Conservation (phyloP, 129 eudicot species). For the Centella asiatica region DNA sequence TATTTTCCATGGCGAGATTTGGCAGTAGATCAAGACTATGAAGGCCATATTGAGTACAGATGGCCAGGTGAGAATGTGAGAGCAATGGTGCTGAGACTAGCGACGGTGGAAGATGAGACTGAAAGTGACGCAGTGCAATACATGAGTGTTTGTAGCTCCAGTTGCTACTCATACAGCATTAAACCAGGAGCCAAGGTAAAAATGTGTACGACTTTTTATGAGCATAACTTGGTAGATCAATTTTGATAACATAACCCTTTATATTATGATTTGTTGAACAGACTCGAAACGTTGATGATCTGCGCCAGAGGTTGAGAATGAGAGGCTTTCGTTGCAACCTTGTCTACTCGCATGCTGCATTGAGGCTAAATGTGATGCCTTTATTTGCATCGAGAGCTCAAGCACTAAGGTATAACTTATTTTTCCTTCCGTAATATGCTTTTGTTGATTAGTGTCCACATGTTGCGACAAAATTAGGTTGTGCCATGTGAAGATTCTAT, state of each 20-base stretch:
- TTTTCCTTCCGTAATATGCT: not conserved
- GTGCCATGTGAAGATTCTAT: not conserved
- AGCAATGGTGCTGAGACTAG: constrained; percentile 48
- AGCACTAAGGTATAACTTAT: constrained; percentile 47
- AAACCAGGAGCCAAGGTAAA: constrained; percentile 59
- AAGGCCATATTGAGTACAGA: constrained; percentile 53
- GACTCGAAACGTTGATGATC: constrained; percentile 53
- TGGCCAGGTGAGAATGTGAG: constrained; percentile 74
- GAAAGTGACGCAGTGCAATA: constrained; percentile 40
- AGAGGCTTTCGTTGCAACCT: constrained; percentile 70
- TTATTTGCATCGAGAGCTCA: constrained; percentile 75
- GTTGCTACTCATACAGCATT: constrained; percentile 62
- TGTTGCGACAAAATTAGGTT: constrained; percentile 5
- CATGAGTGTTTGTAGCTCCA: constrained; percentile 37
- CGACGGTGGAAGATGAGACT: constrained; percentile 31
- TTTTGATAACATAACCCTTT: not conserved
- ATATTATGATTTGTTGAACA: constrained; percentile 18
- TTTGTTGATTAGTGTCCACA: not conserved
- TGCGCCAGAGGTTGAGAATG: constrained; percentile 64
- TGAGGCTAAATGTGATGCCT: constrained; percentile 62
- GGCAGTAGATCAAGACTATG: constrained; percentile 47
- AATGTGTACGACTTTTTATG: not conserved
- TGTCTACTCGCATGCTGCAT: constrained; percentile 51
- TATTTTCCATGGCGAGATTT: constrained; percentile 59
- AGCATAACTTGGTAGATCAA: not conserved